These are phyloP conservation scores for Scenedesmus sp. DNA, from an alignment of 163 green algal species.

Conservation along the genomic window DNA sequence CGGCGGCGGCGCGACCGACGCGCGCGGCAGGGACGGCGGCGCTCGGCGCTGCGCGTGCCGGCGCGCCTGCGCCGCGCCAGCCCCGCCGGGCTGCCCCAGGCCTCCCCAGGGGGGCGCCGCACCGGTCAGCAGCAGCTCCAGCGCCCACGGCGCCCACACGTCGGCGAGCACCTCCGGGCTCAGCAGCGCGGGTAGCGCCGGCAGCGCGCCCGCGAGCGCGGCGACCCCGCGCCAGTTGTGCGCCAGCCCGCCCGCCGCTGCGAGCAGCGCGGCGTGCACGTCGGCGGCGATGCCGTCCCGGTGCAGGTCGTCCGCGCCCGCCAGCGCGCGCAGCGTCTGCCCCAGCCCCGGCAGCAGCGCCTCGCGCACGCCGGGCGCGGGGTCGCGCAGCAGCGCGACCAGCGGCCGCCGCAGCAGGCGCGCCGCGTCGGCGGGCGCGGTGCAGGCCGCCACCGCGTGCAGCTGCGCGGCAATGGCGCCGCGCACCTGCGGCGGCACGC, in stretches of 20 bases:
- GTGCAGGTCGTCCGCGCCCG: slow-evolving; percentile 28
- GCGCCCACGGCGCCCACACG: slow-evolving; percentile 42
- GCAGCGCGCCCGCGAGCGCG: slow-evolving; percentile 50
- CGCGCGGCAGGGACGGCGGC: no score
- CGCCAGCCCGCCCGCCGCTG: slow-evolving; percentile 48
- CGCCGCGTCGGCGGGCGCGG: slow-evolving; percentile 48
- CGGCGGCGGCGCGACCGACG: no score
- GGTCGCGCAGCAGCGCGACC: slow-evolving; percentile 67
- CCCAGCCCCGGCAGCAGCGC: slow-evolving; percentile 41
- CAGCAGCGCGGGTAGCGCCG: slow-evolving; percentile 44
- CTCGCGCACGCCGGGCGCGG: slow-evolving; percentile 3
- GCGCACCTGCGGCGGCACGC: slow-evolving; percentile 59
- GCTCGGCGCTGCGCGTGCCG: no score
- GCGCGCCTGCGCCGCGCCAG: no score
- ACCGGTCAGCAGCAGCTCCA: slow-evolving; percentile 41
- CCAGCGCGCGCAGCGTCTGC: slow-evolving; percentile 46
- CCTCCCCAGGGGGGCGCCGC: background rate
- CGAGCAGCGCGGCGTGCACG: slow-evolving; percentile 50
- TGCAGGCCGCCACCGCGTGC: slow-evolving; percentile 52
- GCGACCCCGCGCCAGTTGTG: slow-evolving; percentile 72
- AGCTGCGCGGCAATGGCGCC: slow-evolving; percentile 56
- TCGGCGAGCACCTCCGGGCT: background rate
- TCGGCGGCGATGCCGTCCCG: slow-evolving; percentile 35
- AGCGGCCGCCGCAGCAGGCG: slow-evolving; percentile 60
- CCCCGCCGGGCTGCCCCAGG: no score